phyloP scores from a whole-genome alignment of 306 rosid species.

The Lupinus albus region DNA sequence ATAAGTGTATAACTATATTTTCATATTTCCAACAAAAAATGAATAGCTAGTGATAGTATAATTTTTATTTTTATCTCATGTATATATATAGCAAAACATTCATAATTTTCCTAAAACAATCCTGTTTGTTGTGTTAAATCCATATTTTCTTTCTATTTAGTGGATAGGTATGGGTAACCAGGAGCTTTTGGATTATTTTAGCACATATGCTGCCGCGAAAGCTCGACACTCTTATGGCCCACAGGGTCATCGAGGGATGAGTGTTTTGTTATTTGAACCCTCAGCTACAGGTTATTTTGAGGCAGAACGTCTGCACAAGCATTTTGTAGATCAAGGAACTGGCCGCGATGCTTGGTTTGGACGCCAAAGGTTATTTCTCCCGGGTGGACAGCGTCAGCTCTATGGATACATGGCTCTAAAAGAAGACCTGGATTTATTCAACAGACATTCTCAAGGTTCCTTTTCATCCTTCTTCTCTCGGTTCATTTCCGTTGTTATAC shows the following conservation, averaged over 20 bases:
- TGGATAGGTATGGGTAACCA: slow-evolving; percentile 83
- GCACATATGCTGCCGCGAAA: slow-evolving; percentile 56
- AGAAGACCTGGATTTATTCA: slow-evolving; percentile 71
- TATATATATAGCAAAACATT: slow-evolving; percentile 8
- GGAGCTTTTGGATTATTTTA: slow-evolving; percentile 75
- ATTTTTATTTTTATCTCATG: background rate
- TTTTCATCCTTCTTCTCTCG: too few relatives aligned
- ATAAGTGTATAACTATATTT: slow-evolving; percentile 39
- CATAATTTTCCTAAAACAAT: background rate
- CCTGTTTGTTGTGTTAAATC: background rate
- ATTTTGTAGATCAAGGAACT: slow-evolving; percentile 69
- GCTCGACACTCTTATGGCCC: slow-evolving; percentile 91
- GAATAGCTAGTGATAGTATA: background rate
- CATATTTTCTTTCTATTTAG: slow-evolving; percentile 41
- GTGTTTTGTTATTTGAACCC: slow-evolving; percentile 78
- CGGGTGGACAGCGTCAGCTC: slow-evolving; percentile 77
- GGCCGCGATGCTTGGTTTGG: slow-evolving; percentile 65
- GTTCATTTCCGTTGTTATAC: too few relatives aligned
- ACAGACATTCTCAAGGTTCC: slow-evolving; percentile 73
- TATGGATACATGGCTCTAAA: slow-evolving; percentile 74
- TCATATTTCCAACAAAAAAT: slow-evolving; percentile 12
- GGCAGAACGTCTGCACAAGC: slow-evolving; percentile 81
- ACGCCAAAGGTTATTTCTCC: slow-evolving; percentile 44
- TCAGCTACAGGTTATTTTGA: slow-evolving; percentile 78
- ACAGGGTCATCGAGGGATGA: slow-evolving; percentile 87